A percentile compares a stretch with the other conserved stretches of the same genome.
phyloP scores from a whole-genome alignment of 2,329 filamentous ascomycete genomes.

The Cyphellophora europaea region DNA sequence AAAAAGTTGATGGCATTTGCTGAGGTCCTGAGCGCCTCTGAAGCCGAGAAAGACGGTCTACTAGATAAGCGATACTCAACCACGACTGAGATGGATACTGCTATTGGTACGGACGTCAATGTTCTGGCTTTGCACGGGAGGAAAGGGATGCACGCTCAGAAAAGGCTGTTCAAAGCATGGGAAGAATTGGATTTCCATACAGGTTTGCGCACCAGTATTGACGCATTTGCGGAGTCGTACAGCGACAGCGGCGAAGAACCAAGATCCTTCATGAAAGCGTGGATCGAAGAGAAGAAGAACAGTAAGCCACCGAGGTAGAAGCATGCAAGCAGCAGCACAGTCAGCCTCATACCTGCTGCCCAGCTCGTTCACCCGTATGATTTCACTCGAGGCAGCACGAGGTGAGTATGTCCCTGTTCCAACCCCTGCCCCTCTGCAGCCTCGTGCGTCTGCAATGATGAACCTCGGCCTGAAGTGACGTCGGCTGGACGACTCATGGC shows the following conservation, averaged over 20 bases:
- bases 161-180: constrained; percentile 18
- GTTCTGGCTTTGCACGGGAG: constrained; percentile 4
- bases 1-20: constrained; percentile 13
- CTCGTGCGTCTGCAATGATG: too few species aligned
- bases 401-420: too few species aligned
- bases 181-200: constrained; percentile 18
- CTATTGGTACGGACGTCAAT: background rate
- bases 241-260: constrained; percentile 8
- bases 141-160: constrained; percentile 10
- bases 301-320: too few species aligned
- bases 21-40: constrained; percentile 3
- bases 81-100: background rate
- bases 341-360: too few species aligned
- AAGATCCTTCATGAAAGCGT: constrained; percentile 7
- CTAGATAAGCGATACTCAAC: constrained; percentile 5
- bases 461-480: too few species aligned
- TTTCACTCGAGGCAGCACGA: too few species aligned
- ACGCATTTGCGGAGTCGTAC: constrained; percentile 19
- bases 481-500: too few species aligned
- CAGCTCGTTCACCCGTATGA: too few species aligned
- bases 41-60: constrained; percentile 8
- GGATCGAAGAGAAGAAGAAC: background rate
- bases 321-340: background rate
- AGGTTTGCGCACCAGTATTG: constrained; percentile 20
- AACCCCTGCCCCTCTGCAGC: too few species aligned